These are phyloP conservation scores for Neoascochyta sp. DNA, from an alignment of 2,329 filamentous ascomycete genomes.

Conservation along the genomic window DNA sequence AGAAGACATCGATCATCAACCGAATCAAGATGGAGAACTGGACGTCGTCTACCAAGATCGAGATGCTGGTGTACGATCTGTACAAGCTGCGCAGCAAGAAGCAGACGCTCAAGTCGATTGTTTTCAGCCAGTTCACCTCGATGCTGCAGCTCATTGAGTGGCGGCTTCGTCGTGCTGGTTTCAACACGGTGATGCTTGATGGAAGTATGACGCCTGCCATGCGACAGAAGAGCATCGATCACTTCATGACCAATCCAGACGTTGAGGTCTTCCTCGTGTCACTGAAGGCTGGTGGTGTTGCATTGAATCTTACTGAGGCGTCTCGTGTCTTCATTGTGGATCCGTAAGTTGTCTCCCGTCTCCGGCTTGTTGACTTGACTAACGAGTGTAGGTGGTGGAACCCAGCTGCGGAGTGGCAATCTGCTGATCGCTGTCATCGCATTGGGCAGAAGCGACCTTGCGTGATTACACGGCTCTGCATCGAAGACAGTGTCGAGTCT, in stretches of 20 bases:
- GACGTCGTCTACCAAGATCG: conserved; percentile 97
- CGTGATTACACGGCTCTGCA: conserved; percentile 88
- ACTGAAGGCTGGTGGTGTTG: conserved; percentile 92
- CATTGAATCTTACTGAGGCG: conserved; percentile 90
- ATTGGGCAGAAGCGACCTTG: conserved; percentile 94
- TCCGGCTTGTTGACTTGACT: conserved; percentile 10
- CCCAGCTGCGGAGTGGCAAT: conserved; percentile 99
- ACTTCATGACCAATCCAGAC: conserved; percentile 93
- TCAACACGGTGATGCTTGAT: conserved; percentile 97
- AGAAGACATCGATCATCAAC: conserved; percentile 97
- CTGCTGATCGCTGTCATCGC: conserved; percentile 78
- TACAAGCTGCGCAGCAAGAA: conserved; percentile 90
- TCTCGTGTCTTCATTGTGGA: conserved; percentile 95
- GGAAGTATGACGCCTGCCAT: conserved; percentile 95
- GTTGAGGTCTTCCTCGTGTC: conserved; percentile 96
- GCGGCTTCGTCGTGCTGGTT: conserved; percentile 92
- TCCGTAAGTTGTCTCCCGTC: conserved; percentile 60
- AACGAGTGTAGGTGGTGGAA: conserved; percentile 80
- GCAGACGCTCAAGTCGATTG: conserved; percentile 91
- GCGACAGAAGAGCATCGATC: conserved; percentile 87
- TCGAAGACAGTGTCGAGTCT: conserved; percentile 95
- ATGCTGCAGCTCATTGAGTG: conserved; percentile 98
- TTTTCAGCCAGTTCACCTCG: conserved; percentile 95
- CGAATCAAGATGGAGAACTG: conserved; percentile 98
- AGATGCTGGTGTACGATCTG: conserved; percentile 89